These are phyloP conservation scores for Nadsonia commutata DNA, from an alignment of 1,139 yeast genomes.

Conservation along the genomic window DNA sequence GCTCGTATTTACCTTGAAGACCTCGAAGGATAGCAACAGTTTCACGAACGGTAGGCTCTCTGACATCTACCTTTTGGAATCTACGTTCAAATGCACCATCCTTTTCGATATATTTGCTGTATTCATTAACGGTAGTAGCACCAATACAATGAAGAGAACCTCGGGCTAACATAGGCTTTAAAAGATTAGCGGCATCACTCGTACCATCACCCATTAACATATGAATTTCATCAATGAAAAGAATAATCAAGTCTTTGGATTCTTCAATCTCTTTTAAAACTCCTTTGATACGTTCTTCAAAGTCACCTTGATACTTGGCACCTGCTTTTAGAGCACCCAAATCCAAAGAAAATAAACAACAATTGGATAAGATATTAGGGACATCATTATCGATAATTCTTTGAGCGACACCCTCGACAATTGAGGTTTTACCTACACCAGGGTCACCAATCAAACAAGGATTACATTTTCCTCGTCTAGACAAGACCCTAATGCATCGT, in stretches of 20 bases:
- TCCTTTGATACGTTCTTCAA: slow-evolving; percentile 94
- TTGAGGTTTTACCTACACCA: slow-evolving; percentile 97
- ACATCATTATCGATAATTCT: slow-evolving; percentile 92
- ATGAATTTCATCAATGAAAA: slow-evolving; percentile 93
- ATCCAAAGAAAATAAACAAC: slow-evolving; percentile 76
- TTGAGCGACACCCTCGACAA: slow-evolving; percentile 97
- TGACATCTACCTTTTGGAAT: slow-evolving; percentile 92
- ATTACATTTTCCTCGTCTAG: slow-evolving; percentile 91
- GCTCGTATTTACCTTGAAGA: slow-evolving; percentile 87
- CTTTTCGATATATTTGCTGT: slow-evolving; percentile 80
- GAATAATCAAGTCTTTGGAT: slow-evolving; percentile 68
- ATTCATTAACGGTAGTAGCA: slow-evolving; percentile 92
- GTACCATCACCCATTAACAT: slow-evolving; percentile 98
- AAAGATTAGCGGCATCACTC: slow-evolving; percentile 85
- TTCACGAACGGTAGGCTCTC: slow-evolving; percentile 84
- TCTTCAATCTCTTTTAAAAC: slow-evolving; percentile 88
- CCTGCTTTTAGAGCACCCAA: slow-evolving; percentile 96
- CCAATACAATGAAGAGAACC: slow-evolving; percentile 96
- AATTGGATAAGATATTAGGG: slow-evolving; percentile 68
- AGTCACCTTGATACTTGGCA: slow-evolving; percentile 96
- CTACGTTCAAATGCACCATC: slow-evolving; percentile 99
- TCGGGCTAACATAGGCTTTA: slow-evolving; percentile 95
- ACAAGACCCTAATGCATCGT: slow-evolving; percentile 81
- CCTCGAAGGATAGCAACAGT: slow-evolving; percentile 95
- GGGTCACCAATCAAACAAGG: slow-evolving; percentile 97